Evolutionary conservation across 768 basidiomycete genomes (phyloP).

Genomic region (Lactarius psammicola): DNA sequence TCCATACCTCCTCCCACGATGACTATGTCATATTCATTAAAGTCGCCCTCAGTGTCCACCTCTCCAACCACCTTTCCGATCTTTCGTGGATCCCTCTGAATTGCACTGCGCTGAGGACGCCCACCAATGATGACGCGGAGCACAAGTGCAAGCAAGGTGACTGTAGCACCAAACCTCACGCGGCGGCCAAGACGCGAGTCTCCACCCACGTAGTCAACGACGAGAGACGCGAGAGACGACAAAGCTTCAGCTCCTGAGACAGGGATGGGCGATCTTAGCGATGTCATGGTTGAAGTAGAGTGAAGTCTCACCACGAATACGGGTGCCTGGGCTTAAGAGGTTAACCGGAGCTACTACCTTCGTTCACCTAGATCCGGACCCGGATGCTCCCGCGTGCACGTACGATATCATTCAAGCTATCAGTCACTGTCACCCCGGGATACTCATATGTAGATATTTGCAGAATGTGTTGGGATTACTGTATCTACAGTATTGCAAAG

Average conservation of each 20-base stretch:
- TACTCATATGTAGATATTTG: too few relatives aligned
- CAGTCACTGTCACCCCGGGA: too few relatives aligned
- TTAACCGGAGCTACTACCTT: not conserved
- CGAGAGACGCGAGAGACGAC: not conserved
- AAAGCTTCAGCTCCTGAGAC: conserved; percentile 4
- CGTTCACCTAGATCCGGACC: not conserved
- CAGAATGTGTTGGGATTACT: too few relatives aligned
- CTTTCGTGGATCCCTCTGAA: conserved; percentile 12
- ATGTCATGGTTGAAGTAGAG: not conserved
- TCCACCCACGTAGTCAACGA: conserved; percentile 9
- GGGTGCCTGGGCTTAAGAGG: not conserved
- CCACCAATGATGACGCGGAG: conserved; percentile 2
- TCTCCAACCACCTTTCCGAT: conserved; percentile 13
- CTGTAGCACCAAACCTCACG: conserved; percentile 9
- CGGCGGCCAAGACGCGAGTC: conserved; percentile 13
- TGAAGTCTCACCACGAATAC: not conserved
- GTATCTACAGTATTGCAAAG: too few relatives aligned
- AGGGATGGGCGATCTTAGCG: not conserved
- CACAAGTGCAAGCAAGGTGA: conserved; percentile 6
- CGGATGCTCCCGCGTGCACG: not conserved
- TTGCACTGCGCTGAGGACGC: conserved; percentile 8
- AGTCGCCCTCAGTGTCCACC: conserved; percentile 20
- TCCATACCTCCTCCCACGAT: conserved; percentile 40
- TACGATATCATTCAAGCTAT: not conserved
- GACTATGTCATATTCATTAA: conserved; percentile 39